These are phyloP conservation scores for Candida sp. DNA, from an alignment of 1,139 yeast genomes.

Conservation along the genomic window DNA sequence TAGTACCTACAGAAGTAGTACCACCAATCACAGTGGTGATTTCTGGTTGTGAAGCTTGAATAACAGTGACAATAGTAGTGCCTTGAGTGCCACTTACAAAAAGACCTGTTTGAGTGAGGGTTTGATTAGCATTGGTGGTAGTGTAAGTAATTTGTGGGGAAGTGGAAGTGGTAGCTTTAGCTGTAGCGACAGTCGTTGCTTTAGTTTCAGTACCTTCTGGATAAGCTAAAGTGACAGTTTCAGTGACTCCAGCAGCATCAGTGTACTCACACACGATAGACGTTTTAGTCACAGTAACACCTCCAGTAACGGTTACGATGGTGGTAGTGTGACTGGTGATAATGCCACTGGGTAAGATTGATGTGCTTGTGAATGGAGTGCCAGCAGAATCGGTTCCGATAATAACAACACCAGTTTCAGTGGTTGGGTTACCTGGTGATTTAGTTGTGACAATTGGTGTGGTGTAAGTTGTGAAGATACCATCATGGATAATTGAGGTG, in stretches of 20 bases:
- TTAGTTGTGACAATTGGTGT: conserved; percentile 12
- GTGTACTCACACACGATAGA: not conserved
- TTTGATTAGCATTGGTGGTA: not conserved
- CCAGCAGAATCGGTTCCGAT: conserved; percentile 4
- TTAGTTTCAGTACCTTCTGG: not conserved
- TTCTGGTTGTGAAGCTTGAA: not conserved
- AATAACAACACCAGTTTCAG: conserved; percentile 10
- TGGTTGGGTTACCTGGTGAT: conserved; percentile 10
- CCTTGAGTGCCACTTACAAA: not conserved
- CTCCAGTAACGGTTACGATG: not conserved
- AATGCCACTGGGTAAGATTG: not conserved
- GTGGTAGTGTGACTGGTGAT: conserved; percentile 1
- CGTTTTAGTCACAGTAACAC: not conserved
- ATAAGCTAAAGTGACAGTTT: not conserved
- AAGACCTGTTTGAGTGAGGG: not conserved
- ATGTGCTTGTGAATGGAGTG: not conserved
- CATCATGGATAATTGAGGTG: conserved; percentile 3
- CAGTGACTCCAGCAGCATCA: not conserved
- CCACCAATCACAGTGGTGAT: not conserved
- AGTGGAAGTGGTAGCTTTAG: not conserved
- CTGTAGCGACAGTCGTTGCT: not conserved
- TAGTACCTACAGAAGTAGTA: too few species aligned
- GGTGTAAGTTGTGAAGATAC: not conserved
- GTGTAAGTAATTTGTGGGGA: not conserved
- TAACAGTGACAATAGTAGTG: not conserved